Percentiles rank a stretch among this genome's conserved stretches.
These are phyloP conservation scores for Termitomyces sp. DNA, from an alignment of 768 basidiomycete genomes.

Conservation along the genomic window DNA sequence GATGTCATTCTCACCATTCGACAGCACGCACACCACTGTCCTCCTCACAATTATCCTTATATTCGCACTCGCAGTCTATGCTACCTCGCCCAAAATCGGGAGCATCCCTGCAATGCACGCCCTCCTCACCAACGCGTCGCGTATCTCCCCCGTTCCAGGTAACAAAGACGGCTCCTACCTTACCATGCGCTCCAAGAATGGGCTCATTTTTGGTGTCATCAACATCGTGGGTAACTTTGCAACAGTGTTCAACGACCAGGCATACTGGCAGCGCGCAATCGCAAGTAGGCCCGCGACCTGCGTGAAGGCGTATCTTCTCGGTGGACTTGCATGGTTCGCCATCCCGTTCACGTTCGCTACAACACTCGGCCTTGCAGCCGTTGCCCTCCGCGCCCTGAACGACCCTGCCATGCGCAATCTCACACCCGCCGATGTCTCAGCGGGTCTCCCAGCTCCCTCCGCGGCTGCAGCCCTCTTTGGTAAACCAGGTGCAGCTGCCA, in stretches of 20 bases:
- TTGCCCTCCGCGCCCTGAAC: slow-evolving; percentile 54
- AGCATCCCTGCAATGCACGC: slow-evolving; percentile 74
- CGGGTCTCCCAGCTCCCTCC: slow-evolving; percentile 81
- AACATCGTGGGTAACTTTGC: slow-evolving; percentile 85
- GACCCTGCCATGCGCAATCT: slow-evolving; percentile 48
- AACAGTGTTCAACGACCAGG: slow-evolving; percentile 55
- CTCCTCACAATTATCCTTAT: slow-evolving; percentile 82
- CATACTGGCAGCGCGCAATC: slow-evolving; percentile 92
- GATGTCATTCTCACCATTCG: not conserved
- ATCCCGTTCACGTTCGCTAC: slow-evolving; percentile 87
- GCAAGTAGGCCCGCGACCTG: slow-evolving; percentile 80
- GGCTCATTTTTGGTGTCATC: slow-evolving; percentile 83
- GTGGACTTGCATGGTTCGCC: slow-evolving; percentile 87
- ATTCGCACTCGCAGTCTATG: slow-evolving; percentile 77
- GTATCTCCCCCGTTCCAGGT: slow-evolving; percentile 56
- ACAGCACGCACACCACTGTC: slow-evolving; percentile 81
- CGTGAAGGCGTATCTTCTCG: slow-evolving; percentile 87
- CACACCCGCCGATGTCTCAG: slow-evolving; percentile 65
- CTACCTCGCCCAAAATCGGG: slow-evolving; percentile 75
- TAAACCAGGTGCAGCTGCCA: slow-evolving; percentile 69
- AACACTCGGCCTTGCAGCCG: slow-evolving; percentile 82
- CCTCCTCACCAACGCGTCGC: slow-evolving; percentile 57
- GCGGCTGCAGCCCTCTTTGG: slow-evolving; percentile 82
- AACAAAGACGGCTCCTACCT: slow-evolving; percentile 86
- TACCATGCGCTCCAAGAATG: slow-evolving; percentile 71